Evolutionary conservation across 176 grass and related monocot species (phyloP).

Genomic region (Zea luxurians): DNA sequence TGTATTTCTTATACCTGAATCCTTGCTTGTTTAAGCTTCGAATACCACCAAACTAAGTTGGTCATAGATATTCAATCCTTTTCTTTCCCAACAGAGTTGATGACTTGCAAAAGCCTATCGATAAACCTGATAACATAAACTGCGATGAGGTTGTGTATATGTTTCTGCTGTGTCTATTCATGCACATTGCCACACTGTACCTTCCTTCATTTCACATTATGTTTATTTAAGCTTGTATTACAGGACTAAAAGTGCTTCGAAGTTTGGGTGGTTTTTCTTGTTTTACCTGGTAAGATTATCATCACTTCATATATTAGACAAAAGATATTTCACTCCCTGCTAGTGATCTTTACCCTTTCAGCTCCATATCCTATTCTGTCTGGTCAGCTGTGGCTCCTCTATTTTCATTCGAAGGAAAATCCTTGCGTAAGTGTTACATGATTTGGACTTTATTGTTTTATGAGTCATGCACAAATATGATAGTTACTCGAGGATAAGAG

Average conservation of each 20-base stretch:
- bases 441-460: too few relatives aligned
- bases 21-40: constrained; percentile 12
- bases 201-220: constrained; percentile 25
- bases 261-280: constrained; percentile 94
- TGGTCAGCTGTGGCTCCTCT: constrained; percentile 89
- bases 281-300: constrained; percentile 68
- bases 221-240: constrained; percentile 31
- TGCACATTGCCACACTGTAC: background rate
- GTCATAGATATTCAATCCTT: background rate
- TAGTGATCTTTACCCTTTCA: constrained; percentile 45
- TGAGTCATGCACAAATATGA: too few relatives aligned
- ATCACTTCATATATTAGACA: constrained; percentile 6
- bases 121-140: constrained; percentile 61
- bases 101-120: constrained; percentile 66
- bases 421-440: constrained; percentile 76
- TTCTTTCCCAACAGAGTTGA: constrained; percentile 53
- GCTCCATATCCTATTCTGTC: constrained; percentile 87
- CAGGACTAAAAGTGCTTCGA: constrained; percentile 94
- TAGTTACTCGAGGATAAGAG: too few relatives aligned
- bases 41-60: constrained; percentile 18
- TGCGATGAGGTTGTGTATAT: constrained; percentile 77
- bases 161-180: constrained; percentile 26
- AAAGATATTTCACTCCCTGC: constrained; percentile 1
- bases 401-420: constrained; percentile 98
- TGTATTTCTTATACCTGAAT: constrained; percentile 6